Conservation (phyloP, 2,329 filamentous ascomycete species). For the Fusarium sp. region DNA sequence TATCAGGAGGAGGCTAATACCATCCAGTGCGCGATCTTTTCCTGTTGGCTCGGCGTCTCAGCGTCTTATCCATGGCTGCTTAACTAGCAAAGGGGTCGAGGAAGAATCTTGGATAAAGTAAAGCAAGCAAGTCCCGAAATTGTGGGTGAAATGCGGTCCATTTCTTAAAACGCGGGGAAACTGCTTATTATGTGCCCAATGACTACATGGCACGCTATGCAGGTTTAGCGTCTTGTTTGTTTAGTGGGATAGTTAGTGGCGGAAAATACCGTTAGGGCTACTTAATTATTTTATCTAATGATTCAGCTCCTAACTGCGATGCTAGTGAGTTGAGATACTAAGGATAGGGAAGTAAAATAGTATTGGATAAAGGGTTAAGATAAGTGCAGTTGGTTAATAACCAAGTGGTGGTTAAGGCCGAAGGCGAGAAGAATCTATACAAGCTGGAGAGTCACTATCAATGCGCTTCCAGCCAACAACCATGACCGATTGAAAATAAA, state of each 20-base stretch:
- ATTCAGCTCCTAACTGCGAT: background rate
- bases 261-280: background rate
- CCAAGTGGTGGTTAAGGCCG: background rate
- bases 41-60: background rate
- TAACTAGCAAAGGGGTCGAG: fast-evolving
- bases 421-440: background rate
- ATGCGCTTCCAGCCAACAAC: background rate
- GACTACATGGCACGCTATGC: background rate
- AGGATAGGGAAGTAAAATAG: no score
- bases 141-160: background rate
- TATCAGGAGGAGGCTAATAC: background rate
- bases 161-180: background rate
- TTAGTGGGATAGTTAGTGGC: background rate
- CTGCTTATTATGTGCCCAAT: background rate
- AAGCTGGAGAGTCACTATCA: background rate
- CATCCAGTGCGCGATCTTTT: background rate
- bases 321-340: background rate
- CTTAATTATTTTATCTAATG: background rate
- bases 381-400: background rate
- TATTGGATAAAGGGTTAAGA: background rate
- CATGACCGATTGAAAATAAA: background rate
- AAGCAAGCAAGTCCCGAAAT: no score
- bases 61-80: background rate
- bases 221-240: background rate
- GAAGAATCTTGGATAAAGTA: background rate